Conservation (phyloP, 2,329 filamentous ascomycete species). For the Colletotrichum higginsianum region DNA sequence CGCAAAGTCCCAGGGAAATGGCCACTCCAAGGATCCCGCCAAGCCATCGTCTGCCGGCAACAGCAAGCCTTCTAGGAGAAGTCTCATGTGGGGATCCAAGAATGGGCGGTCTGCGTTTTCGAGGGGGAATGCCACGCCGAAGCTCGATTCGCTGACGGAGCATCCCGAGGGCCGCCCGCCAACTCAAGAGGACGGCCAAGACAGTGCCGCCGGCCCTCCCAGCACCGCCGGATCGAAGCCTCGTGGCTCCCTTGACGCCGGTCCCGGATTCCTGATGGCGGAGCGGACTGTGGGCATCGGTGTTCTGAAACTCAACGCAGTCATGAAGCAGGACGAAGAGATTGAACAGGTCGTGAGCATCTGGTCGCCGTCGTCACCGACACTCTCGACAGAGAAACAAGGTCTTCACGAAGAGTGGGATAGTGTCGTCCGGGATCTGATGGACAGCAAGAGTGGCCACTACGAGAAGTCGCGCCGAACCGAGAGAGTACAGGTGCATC, state of each 20-base stretch:
- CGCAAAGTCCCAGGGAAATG: constrained; percentile 59
- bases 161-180: constrained; percentile 49
- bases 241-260: constrained; percentile 52
- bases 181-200: constrained; percentile 60
- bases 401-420: constrained; percentile 78
- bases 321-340: constrained; percentile 81
- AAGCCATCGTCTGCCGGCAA: constrained; percentile 60
- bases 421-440: constrained; percentile 79
- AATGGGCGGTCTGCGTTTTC: constrained; percentile 68
- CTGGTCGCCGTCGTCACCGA: constrained; percentile 76
- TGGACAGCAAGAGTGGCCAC: constrained; percentile 79
- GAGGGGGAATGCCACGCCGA: constrained; percentile 61
- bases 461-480: constrained; percentile 81
- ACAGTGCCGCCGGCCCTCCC: constrained; percentile 61
- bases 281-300: constrained; percentile 84
- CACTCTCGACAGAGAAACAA: constrained; percentile 68
- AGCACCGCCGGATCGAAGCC: constrained; percentile 68
- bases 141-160: constrained; percentile 72
- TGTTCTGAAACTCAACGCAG: constrained; percentile 80
- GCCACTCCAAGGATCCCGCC: constrained; percentile 51
- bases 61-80: constrained; percentile 66
- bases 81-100: constrained; percentile 75
- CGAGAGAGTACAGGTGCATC: constrained; percentile 83
- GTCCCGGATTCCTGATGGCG: constrained; percentile 61
- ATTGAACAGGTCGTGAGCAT: constrained; percentile 83